Evolutionary conservation across 2,329 filamentous ascomycete species (phyloP).

Genomic region (Xylariales sp.): DNA sequence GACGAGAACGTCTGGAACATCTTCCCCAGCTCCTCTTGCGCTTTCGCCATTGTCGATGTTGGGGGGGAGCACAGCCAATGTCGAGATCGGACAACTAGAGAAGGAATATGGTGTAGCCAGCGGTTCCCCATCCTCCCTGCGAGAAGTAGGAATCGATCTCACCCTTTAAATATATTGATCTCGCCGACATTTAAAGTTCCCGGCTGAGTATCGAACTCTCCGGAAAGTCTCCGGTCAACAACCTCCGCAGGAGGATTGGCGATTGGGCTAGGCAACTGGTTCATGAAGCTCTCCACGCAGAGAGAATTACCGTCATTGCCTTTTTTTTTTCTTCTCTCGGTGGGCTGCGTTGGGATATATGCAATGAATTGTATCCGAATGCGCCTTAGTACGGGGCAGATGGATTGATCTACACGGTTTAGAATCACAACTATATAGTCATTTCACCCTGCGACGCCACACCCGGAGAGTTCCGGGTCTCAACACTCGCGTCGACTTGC

Average conservation of each 20-base stretch:
- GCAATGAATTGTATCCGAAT: neutral
- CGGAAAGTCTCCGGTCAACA: conserved; percentile 34
- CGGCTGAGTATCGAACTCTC: conserved; percentile 7
- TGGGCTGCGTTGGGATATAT: neutral
- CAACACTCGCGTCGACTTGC: no score
- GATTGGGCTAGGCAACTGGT: neutral
- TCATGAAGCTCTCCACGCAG: neutral
- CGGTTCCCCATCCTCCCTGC: neutral
- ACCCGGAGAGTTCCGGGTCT: no score
- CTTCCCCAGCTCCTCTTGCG: conserved; percentile 41
- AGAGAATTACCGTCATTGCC: neutral
- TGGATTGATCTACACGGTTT: neutral
- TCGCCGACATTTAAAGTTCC: neutral
- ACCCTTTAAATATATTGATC: neutral
- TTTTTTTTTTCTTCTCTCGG: no score
- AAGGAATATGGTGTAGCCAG: neutral
- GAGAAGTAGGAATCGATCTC: neutral
- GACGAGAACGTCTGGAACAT: conserved; percentile 35
- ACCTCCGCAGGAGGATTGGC: neutral
- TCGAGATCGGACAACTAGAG: neutral
- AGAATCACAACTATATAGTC: neutral
- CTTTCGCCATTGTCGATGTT: conserved; percentile 34
- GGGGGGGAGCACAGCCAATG: neutral
- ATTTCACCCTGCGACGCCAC: neutral
- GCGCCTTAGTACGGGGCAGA: no score